Conservation (phyloP, 345 rosid genomes). For the Melaleuca alternifolia region DNA sequence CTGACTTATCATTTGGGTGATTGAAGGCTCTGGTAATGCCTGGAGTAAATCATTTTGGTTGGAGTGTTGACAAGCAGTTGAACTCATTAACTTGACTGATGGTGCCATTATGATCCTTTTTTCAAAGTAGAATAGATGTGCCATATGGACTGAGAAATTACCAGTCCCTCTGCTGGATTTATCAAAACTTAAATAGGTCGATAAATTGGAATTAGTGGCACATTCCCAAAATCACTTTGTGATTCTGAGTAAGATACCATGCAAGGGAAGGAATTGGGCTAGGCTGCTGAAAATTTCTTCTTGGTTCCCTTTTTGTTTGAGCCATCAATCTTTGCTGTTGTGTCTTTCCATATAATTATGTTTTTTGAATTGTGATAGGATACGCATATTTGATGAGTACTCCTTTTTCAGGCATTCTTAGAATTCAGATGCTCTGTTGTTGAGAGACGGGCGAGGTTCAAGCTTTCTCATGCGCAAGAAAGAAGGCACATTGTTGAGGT, state of each 20-base stretch:
- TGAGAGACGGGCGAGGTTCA: slow-evolving; percentile 79
- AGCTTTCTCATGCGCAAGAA: slow-evolving; percentile 73
- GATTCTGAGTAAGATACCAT: background rate
- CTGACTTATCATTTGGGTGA: background rate
- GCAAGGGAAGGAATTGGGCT: background rate
- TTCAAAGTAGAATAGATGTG: background rate
- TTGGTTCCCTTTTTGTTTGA: background rate
- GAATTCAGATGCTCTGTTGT: slow-evolving; percentile 91
- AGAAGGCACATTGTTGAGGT: slow-evolving; percentile 93
- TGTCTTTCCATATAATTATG: background rate
- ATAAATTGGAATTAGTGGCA: background rate
- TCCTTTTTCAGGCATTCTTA: slow-evolving; percentile 55
- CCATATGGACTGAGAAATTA: background rate
- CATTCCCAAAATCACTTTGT: background rate
- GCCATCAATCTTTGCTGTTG: background rate
- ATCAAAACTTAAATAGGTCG: background rate
- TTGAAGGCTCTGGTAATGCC: background rate
- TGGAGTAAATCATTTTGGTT: background rate
- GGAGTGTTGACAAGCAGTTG: background rate
- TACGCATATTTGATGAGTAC: background rate
- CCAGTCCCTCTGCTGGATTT: background rate
- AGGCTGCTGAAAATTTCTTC: background rate
- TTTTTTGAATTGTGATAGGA: background rate
- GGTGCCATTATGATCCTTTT: background rate
- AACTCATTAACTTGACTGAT: background rate